phyloP scores from a whole-genome alignment of 352 stramenopile genomes.

The Blastocystis sp. region DNA sequence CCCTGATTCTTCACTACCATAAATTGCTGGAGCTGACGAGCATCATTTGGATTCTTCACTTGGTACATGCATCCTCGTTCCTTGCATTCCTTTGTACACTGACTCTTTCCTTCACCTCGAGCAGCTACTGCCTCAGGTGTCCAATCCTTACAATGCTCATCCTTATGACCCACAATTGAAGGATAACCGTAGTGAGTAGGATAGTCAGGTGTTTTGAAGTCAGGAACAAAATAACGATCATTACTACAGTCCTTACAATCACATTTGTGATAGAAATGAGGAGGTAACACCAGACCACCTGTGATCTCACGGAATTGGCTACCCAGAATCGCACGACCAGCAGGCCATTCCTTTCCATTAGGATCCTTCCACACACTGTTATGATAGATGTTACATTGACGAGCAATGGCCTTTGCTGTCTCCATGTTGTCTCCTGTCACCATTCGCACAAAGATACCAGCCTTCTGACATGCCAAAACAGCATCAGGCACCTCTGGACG shows the following conservation, averaged over 20 bases:
- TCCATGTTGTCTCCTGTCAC: conserved; percentile 96
- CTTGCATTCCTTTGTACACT: conserved; percentile 54
- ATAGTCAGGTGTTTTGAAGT: conserved; percentile 63
- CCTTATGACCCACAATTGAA: conserved; percentile 42
- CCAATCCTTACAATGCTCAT: conserved; percentile 27
- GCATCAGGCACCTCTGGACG: conserved; percentile 83
- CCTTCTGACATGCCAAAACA: conserved; percentile 83
- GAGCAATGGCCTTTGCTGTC: conserved; percentile 88
- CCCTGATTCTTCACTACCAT: conserved; percentile 29
- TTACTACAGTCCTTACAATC: conserved; percentile 70
- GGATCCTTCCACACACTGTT: conserved; percentile 64
- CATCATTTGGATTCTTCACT: conserved; percentile 33
- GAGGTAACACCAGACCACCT: conserved; percentile 33
- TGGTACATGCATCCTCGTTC: conserved; percentile 48
- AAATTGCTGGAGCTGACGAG: conserved; percentile 29
- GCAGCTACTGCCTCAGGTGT: not conserved
- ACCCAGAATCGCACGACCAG: conserved; percentile 78
- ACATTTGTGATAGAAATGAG: conserved; percentile 61
- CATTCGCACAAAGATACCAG: conserved; percentile 96
- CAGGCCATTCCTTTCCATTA: conserved; percentile 63
- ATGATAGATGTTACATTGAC: conserved; percentile 84
- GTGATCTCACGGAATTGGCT: conserved; percentile 78
- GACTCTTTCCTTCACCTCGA: not conserved
- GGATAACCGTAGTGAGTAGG: conserved; percentile 63
- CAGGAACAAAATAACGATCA: conserved; percentile 72